Conservation (phyloP, 2,329 filamentous ascomycete genomes). For the Cucurbitaria berberidis region DNA sequence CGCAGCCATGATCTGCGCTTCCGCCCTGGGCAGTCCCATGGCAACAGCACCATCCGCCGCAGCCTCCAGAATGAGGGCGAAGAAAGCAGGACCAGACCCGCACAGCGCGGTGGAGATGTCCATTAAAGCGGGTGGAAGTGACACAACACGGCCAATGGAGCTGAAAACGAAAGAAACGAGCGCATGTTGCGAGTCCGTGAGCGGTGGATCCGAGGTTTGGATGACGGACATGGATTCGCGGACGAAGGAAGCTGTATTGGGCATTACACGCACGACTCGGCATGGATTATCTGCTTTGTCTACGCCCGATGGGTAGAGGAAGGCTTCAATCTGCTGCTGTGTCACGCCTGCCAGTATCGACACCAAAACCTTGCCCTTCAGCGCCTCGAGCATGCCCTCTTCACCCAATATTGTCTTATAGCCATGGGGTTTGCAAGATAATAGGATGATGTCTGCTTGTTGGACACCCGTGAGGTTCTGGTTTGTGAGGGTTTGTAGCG, state of each 20-base stretch:
- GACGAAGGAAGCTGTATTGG: constrained; percentile 81
- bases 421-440: constrained; percentile 82
- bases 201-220: constrained; percentile 64
- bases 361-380: constrained; percentile 80
- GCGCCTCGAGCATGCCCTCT: constrained; percentile 72
- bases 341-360: constrained; percentile 81
- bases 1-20: constrained; percentile 78
- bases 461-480: constrained; percentile 72
- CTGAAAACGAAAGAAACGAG: constrained; percentile 80
- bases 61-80: constrained; percentile 75
- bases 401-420: constrained; percentile 71
- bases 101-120: constrained; percentile 76
- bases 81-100: constrained; percentile 77
- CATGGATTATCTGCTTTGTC: constrained; percentile 55
- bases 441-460: constrained; percentile 74
- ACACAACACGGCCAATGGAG: constrained; percentile 72
- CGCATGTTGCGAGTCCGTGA: constrained; percentile 59
- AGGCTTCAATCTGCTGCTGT: constrained; percentile 68
- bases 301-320: constrained; percentile 63
- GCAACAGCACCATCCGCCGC: constrained; percentile 78
- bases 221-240: constrained; percentile 83
- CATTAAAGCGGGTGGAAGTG: constrained; percentile 71
- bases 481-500: constrained; percentile 71
- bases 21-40: constrained; percentile 75
- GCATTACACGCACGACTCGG: constrained; percentile 78